Evolutionary conservation across 129 eudicot genomes (phyloP), one percentile per base, ranked within the genome.

Genomic region (Artemisia annua): DNA sequence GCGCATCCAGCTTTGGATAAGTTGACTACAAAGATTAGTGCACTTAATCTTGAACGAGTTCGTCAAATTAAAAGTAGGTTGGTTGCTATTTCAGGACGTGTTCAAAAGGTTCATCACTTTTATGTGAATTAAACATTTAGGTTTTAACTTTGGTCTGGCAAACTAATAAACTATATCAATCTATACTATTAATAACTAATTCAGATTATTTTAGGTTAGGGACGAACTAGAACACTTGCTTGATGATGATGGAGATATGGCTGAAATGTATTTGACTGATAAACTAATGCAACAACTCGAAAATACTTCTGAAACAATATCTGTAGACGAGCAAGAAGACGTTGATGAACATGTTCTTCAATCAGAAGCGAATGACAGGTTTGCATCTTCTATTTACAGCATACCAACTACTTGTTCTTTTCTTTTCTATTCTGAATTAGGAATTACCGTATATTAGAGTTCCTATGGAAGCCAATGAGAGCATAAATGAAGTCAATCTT

Each of bases 1-100:
- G 98, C 98, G 26, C 92, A 92, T 80, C 98, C 98, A n/a, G 96
- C 96, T n/a, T 76, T 89, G 78, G 98, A 92, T 82, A 92, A 85
- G 85, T 78, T 92, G 86, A 92, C 98, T 55, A 77, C 95, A 69
- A 84, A 92, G 67, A 92, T 92, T 73, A 92, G 96, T 78, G 89
- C 96, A 20, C 95, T 92, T 51, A 89, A 89, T 79, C 77, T 89
- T 86, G 98, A 92, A 73, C 88, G 96, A 51, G 98, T 92, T 48
- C 90, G 98, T 12, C 98, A 92, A 80, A 92, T 92, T 49, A 92
- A 39, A 74, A 92, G 98, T 63, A 91, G 98, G 14, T 48, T 92
- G 85, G 98, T 92, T 63, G 94, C 96, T 16, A 87, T 92, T 59
- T 85, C 96, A 39, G 98, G 98, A 35, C 96, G 98, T 48, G 95